A percentile compares a stretch with the other conserved stretches of the same genome.
phyloP scores from a whole-genome alignment of 2,329 filamentous ascomycete species.

The Parastagonospora avenae region DNA sequence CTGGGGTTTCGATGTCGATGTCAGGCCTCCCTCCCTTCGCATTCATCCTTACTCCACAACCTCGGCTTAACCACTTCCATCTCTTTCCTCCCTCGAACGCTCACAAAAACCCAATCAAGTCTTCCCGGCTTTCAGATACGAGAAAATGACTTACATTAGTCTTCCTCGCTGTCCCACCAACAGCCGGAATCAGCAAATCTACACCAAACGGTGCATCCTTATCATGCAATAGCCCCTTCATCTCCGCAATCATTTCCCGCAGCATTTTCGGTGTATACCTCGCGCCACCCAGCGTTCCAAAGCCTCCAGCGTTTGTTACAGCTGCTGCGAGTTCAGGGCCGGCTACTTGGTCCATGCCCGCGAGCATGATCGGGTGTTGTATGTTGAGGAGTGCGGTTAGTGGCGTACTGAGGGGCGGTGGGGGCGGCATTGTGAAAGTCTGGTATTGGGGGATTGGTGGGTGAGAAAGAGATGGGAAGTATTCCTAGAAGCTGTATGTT shows the following conservation, averaged over 20 bases:
- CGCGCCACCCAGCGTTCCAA: conserved; percentile 31
- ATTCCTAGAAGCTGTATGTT: no score
- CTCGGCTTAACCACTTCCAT: not conserved
- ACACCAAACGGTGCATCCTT: conserved; percentile 42
- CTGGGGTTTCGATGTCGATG: not conserved
- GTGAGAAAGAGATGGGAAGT: not conserved
- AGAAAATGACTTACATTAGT: conserved; percentile 31
- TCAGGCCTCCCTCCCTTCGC: conserved; percentile 2
- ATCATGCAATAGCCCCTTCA: conserved; percentile 25
- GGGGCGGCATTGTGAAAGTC: conserved; percentile 3
- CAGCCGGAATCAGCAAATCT: conserved; percentile 42
- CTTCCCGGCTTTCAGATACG: not conserved
- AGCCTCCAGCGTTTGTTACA: conserved; percentile 32
- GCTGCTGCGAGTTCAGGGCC: conserved; percentile 31
- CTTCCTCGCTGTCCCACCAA: conserved; percentile 40
- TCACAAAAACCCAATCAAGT: no score
- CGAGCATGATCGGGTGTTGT: conserved; percentile 34
- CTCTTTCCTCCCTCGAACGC: not conserved
- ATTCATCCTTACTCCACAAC: not conserved
- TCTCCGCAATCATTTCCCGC: conserved; percentile 33
- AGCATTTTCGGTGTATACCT: conserved; percentile 32
- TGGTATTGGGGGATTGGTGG: not conserved
- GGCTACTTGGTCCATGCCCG: conserved; percentile 32
- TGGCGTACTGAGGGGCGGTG: conserved; percentile 21
- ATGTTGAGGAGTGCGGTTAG: conserved; percentile 27